These are phyloP conservation scores for Daldinia sp. DNA, from an alignment of 2,329 filamentous ascomycete genomes.

Conservation along the genomic window DNA sequence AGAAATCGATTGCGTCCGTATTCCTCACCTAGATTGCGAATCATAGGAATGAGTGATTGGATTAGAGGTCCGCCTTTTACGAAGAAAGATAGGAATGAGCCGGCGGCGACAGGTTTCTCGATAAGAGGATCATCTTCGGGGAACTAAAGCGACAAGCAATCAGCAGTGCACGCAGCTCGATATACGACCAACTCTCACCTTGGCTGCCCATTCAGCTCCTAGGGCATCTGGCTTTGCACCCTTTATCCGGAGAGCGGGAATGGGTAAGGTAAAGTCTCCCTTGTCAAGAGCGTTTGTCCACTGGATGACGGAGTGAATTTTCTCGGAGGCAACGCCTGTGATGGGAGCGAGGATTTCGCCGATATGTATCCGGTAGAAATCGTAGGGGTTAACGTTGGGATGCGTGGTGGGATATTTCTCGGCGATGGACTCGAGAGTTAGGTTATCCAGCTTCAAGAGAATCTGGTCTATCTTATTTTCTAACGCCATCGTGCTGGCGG, in stretches of 20 bases:
- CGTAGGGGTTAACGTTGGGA: constrained; percentile 79
- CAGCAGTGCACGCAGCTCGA: constrained; percentile 4
- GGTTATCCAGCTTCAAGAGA: constrained; percentile 31
- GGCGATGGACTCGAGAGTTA: constrained; percentile 35
- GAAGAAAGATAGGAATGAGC: constrained; percentile 82
- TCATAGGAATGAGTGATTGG: constrained; percentile 74
- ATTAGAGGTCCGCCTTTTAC: constrained; percentile 77
- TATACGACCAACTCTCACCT: constrained; percentile 57
- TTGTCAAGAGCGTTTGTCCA: constrained; percentile 86
- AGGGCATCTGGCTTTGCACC: constrained; percentile 74
- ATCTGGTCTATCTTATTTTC: constrained; percentile 25
- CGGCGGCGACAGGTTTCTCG: constrained; percentile 74
- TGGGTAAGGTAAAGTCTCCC: constrained; percentile 82
- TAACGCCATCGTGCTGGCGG: constrained; percentile 31
- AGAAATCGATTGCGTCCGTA: constrained; percentile 75
- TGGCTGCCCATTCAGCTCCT: constrained; percentile 70
- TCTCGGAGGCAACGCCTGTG: constrained; percentile 75
- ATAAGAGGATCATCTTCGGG: constrained; percentile 77
- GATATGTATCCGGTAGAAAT: constrained; percentile 83
- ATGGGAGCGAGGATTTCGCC: constrained; percentile 75
- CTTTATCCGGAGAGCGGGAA: constrained; percentile 83
- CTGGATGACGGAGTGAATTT: constrained; percentile 80
- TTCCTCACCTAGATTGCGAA: constrained; percentile 69
- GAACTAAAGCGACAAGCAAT: constrained; percentile 63
- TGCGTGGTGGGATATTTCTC: constrained; percentile 67